Evolutionary conservation across 306 rosid species (phyloP).

Genomic region (Clitoria ternatea): DNA sequence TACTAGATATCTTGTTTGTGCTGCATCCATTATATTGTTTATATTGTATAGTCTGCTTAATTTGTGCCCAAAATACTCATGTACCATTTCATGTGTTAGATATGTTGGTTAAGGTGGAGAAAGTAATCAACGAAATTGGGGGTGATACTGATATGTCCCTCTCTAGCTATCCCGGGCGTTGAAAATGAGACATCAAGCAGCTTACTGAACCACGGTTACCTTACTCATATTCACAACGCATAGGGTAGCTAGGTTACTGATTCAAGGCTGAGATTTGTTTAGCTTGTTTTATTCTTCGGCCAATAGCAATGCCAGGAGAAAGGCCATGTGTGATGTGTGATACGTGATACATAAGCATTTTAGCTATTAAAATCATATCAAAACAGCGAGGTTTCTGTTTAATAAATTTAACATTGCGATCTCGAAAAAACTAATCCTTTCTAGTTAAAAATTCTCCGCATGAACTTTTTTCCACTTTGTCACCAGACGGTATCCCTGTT

Average conservation of each 20-base stretch:
- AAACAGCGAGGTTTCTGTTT: slow-evolving; percentile 17
- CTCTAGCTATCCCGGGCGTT: slow-evolving; percentile 34
- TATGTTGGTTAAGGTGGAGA: slow-evolving; percentile 83
- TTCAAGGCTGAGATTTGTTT: background rate
- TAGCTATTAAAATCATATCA: slow-evolving; percentile 19
- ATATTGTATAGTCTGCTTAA: background rate
- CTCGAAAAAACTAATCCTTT: background rate
- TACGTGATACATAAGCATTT: no score
- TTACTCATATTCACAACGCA: slow-evolving; percentile 7
- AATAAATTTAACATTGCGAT: background rate
- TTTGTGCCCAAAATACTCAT: background rate
- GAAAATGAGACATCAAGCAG: slow-evolving; percentile 23
- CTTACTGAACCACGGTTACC: slow-evolving; percentile 1
- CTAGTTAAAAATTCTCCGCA: background rate
- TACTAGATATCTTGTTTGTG: background rate
- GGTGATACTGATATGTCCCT: slow-evolving; percentile 52
- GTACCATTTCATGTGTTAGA: slow-evolving; percentile 38
- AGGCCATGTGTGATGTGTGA: slow-evolving; percentile 7
- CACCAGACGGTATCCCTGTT: background rate
- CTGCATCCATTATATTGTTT: background rate
- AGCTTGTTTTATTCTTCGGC: slow-evolving; percentile 19
- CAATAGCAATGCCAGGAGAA: background rate
- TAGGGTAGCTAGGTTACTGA: background rate
- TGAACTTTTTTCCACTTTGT: background rate
- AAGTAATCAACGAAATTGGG: slow-evolving; percentile 63